phyloP scores from a whole-genome alignment of 306 rosid genomes.

The Castanea sativa region DNA sequence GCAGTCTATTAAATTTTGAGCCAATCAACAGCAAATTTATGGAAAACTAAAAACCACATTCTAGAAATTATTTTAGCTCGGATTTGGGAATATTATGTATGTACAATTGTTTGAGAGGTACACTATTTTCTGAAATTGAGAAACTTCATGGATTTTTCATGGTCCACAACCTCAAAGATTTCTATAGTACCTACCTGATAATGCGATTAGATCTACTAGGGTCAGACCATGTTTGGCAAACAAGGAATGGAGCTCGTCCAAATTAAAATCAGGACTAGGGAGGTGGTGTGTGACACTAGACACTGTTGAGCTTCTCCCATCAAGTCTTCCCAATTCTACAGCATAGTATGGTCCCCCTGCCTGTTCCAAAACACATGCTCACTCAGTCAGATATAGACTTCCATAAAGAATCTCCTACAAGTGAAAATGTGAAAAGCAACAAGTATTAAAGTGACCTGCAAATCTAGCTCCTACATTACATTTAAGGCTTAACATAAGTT shows the following conservation, averaged over 20 bases:
- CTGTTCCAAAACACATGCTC: constrained; percentile 29
- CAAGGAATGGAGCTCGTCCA: constrained; percentile 44
- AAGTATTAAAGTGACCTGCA: no score
- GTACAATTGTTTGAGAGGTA: no score
- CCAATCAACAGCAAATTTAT: no score
- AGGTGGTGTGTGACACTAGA: constrained; percentile 56
- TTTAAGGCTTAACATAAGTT: no score
- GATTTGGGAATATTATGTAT: no score
- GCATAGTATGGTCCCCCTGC: constrained; percentile 79
- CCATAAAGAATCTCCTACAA: not conserved
- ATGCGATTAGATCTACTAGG: constrained; percentile 63
- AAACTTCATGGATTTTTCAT: no score
- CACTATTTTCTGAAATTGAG: no score
- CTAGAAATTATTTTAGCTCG: no score
- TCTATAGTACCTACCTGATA: constrained; percentile 75
- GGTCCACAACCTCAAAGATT: no score
- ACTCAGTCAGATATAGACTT: not conserved
- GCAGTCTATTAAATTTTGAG: no score
- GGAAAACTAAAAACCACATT: no score
- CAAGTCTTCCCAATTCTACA: constrained; percentile 78
- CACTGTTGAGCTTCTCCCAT: constrained; percentile 65
- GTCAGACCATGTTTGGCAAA: constrained; percentile 68
- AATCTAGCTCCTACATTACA: no score
- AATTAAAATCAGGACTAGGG: constrained; percentile 54
- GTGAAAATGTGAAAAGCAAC: not conserved